Base-by-base conservation (phyloP, 2,329 filamentous ascomycete species). In the Lasiodiplodia sp. region DNA sequence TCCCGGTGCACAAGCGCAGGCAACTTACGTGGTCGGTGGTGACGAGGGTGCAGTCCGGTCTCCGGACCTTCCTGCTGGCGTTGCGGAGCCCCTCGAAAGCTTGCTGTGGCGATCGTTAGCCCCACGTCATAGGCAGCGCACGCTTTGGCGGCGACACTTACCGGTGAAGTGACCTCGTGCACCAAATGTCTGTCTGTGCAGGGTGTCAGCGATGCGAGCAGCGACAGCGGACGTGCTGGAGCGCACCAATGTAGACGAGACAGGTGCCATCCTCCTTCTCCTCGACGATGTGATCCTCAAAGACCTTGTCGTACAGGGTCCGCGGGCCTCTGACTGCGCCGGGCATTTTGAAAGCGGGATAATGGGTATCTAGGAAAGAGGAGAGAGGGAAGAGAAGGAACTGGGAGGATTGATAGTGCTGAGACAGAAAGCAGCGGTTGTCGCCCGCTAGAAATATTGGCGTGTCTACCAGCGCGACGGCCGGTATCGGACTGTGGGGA, bases 231-330 rank as follows among this genome's bases (percentile, higher is more conserved):
- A 47, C 28, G 52, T n/a, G 60, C 18, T 55, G 14, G 55, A 31
- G 80, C 88, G 74, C 85, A 94, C 93, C 93, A 78, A 98, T 98
- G 81, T 98, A 98, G 69, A 98, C 87, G 72, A 97, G 85, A 75
- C 96, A 86, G 69, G 94, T 97, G 82, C 95, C 95, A 83, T 98
- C 95, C 68, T 93, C 88, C 87, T 94, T 93, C 88, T 97, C 92
- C 77, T 97, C 93, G 78, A 99, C 94, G 76, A 98, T 91, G 81
- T 99, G 96, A 84, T 91, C 91, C 76, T 93, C 89, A 76, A 98
- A 91, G 82, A 98, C 94, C 90, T 98, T 98, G 87, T 98, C 95
- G 84, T 98, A 98, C 78, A 97, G 87, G 75, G 94, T 97, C 82
- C 90, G 90, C 67, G 92, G 93, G 72, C 86, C 87, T 80, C 86